A percentile compares a stretch with the other conserved stretches of the same genome.
phyloP scores from a whole-genome alignment of 2,329 filamentous ascomycete genomes.

The Pseudopyricularia javanii region DNA sequence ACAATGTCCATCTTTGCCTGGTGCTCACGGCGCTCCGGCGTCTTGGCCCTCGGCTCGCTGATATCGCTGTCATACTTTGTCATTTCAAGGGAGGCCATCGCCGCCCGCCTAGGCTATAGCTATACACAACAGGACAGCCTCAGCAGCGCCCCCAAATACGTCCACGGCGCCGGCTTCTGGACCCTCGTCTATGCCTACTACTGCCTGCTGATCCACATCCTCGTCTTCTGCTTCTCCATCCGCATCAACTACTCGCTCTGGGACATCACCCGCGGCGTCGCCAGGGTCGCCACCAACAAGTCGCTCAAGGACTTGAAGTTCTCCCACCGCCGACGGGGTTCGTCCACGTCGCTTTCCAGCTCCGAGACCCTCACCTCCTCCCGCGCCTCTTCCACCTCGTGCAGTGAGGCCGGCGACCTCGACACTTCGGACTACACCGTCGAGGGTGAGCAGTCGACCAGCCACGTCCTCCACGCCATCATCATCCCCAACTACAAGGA shows the following conservation, averaged over 20 bases:
- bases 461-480: conserved; percentile 50
- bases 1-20: conserved; percentile 41
- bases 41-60: conserved; percentile 39
- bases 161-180: conserved; percentile 33
- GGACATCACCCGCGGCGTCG: conserved; percentile 39
- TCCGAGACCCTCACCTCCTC: conserved; percentile 39
- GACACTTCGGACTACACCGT: conserved; percentile 30
- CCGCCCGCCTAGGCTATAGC: conserved; percentile 29
- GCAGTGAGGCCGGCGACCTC: conserved; percentile 38
- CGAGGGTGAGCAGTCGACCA: conserved; percentile 28
- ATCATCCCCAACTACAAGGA: conserved; percentile 67
- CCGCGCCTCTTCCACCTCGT: conserved; percentile 31
- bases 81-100: conserved; percentile 34
- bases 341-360: conserved; percentile 42
- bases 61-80: conserved; percentile 41
- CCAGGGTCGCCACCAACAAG: conserved; percentile 29
- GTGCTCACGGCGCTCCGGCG: conserved; percentile 40
- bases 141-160: conserved; percentile 19
- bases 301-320: conserved; percentile 34
- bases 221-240: conserved; percentile 51
- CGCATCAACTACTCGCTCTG: conserved; percentile 50
- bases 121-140: conserved; percentile 26
- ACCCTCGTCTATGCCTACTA: conserved; percentile 50
- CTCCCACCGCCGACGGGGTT: conserved; percentile 34
- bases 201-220: conserved; percentile 49